phyloP scores from a whole-genome alignment of 148 eudicot genomes.

The Mesembryanthemum crystallinum region DNA sequence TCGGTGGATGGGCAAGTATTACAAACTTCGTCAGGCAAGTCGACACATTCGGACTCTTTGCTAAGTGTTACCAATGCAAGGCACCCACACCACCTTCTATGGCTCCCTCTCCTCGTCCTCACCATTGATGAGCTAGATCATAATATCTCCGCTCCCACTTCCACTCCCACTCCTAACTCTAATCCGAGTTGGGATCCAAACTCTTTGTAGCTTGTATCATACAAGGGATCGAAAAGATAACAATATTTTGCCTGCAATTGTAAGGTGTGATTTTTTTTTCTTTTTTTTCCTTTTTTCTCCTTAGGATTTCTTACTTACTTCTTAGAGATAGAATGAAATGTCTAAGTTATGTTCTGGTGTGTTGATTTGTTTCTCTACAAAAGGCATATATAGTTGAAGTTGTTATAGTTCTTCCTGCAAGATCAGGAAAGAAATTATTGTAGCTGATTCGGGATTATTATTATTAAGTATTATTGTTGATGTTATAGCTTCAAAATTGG shows the following conservation, averaged over 20 bases:
- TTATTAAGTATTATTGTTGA: too few relatives aligned
- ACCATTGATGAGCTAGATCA: neutral
- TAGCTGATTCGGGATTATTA: too few relatives aligned
- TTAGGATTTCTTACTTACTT: slow-evolving; percentile 10
- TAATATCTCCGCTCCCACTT: neutral
- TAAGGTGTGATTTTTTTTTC: slow-evolving; percentile 4
- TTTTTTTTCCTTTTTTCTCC: neutral
- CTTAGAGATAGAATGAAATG: neutral
- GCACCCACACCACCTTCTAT: slow-evolving; percentile 36
- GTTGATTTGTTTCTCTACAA: slow-evolving; percentile 8
- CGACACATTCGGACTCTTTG: slow-evolving; percentile 83
- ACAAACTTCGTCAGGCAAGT: slow-evolving; percentile 73
- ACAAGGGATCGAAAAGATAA: neutral
- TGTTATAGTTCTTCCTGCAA: neutral
- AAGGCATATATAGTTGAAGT: slow-evolving; percentile 2
- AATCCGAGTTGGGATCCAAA: neutral
- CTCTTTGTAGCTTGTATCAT: slow-evolving; percentile 26
- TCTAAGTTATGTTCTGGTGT: slow-evolving; percentile 13
- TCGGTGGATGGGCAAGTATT: slow-evolving; percentile 95
- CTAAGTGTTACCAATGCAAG: slow-evolving; percentile 86
- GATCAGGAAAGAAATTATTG: neutral
- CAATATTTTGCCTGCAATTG: slow-evolving; percentile 19
- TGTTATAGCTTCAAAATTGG: too few relatives aligned
- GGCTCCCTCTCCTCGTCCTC: slow-evolving; percentile 15
- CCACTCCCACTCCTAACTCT: neutral